phyloP scores from a whole-genome alignment of 23 red algal genomes.

The Gracilaria vermiculophylla region DNA sequence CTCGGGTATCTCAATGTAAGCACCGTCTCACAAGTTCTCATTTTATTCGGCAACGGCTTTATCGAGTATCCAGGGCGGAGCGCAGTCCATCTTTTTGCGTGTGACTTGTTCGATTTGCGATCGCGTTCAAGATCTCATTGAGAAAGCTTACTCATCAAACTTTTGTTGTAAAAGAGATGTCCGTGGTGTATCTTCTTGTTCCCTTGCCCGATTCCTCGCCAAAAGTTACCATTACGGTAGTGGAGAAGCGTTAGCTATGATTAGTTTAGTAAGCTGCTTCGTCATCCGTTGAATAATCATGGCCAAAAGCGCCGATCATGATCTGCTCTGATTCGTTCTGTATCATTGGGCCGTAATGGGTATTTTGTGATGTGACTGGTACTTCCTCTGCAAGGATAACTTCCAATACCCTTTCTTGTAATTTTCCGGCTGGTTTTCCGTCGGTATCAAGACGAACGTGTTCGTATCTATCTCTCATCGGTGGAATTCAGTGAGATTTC shows the following conservation, averaged over 20 bases:
- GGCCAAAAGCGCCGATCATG: constrained; percentile 26
- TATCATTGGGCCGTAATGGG: no score
- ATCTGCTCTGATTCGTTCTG: constrained; percentile 28
- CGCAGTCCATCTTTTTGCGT: constrained; percentile 28
- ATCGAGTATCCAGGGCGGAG: constrained; percentile 30
- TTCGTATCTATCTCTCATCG: constrained; percentile 18
- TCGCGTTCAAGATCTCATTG: constrained; percentile 8
- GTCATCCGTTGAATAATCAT: not conserved
- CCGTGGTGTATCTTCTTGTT: not conserved
- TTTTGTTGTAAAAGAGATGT: not conserved
- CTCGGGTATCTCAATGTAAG: not conserved
- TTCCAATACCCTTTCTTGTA: not conserved
- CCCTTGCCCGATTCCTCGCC: not conserved
- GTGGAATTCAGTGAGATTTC: not conserved
- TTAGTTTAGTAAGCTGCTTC: not conserved
- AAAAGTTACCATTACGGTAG: not conserved
- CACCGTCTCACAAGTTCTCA: constrained; percentile 14
- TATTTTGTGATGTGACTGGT: not conserved
- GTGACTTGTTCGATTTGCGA: constrained; percentile 18
- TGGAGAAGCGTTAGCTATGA: constrained; percentile 8
- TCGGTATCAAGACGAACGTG: constrained; percentile 9
- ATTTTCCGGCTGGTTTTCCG: not conserved
- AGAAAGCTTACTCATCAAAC: no score
- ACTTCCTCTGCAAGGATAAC: constrained; percentile 1
- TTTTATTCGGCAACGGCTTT: not conserved